A percentile compares a stretch with the other conserved stretches of the same genome.
Evolutionary conservation across 495 filamentous ascomycete genomes (phyloP).

Genomic region (Tuber microsphaerosporum): DNA sequence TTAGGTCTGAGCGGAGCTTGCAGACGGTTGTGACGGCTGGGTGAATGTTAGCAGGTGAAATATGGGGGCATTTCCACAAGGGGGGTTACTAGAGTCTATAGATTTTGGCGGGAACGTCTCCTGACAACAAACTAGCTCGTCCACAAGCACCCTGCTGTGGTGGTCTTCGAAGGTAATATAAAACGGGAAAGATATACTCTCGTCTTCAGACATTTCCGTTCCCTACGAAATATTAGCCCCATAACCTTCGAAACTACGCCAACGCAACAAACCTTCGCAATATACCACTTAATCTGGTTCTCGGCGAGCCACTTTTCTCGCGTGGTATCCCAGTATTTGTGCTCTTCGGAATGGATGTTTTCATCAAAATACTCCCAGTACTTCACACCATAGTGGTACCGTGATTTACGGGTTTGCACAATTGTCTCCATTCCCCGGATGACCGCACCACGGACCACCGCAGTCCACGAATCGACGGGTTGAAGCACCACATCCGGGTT

Average conservation of each 20-base stretch:
- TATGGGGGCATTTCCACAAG: not conserved
- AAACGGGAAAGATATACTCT: constrained; percentile 36
- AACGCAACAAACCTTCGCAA: constrained; percentile 28
- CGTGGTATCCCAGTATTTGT: constrained; percentile 36
- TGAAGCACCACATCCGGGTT: constrained; percentile 47
- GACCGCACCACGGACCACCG: constrained; percentile 63
- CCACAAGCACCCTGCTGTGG: constrained; percentile 32
- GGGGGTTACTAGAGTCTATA: constrained; percentile 26
- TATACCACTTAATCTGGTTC: constrained; percentile 39
- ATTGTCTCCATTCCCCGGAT: constrained; percentile 51
- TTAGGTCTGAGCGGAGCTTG: constrained; percentile 65
- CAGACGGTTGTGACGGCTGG: constrained; percentile 49
- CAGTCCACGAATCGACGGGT: constrained; percentile 47
- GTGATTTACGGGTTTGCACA: constrained; percentile 48
- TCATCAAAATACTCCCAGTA: constrained; percentile 42
- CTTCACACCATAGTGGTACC: constrained; percentile 49
- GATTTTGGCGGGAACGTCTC: constrained; percentile 35
- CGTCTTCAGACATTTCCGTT: constrained; percentile 37
- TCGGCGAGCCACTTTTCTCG: constrained; percentile 35
- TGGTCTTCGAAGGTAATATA: constrained; percentile 39
- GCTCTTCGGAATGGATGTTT: constrained; percentile 34
- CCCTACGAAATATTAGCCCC: constrained; percentile 15
- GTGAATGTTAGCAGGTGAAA: constrained; percentile 1
- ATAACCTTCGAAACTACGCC: not conserved
- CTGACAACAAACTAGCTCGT: constrained; percentile 32